These are phyloP conservation scores for Ogataea philodendri DNA, from an alignment of 805 yeast genomes.

Conservation along the genomic window DNA sequence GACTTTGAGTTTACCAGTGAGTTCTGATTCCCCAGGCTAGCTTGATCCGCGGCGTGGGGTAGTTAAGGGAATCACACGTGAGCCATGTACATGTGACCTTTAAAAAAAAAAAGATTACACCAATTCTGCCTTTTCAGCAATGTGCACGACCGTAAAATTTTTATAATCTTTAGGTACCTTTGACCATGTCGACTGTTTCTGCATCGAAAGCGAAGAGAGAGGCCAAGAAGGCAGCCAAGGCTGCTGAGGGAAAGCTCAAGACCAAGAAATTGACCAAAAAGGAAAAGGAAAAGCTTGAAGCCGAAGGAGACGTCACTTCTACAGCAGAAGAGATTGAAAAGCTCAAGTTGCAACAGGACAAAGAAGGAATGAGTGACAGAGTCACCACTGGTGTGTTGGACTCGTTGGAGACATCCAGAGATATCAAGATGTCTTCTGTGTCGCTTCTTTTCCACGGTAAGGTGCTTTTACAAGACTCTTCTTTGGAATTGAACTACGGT, in stretches of 20 bases:
- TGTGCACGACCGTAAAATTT: conserved; percentile 21
- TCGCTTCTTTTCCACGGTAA: conserved; percentile 96
- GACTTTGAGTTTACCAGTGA: conserved; percentile 23
- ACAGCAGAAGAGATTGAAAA: conserved; percentile 76
- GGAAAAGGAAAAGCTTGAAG: conserved; percentile 41
- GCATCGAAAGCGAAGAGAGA: conserved; percentile 98
- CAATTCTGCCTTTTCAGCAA: conserved; percentile 1
- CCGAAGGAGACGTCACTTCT: conserved; percentile 52
- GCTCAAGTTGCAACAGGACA: conserved; percentile 89
- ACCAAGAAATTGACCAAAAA: conserved; percentile 63
- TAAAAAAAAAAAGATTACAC: no score
- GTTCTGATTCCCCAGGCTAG: conserved; percentile 5
- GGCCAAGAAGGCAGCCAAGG: conserved; percentile 91
- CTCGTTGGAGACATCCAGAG: conserved; percentile 86
- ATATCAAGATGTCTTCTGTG: conserved; percentile 85
- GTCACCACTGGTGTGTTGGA: conserved; percentile 97
- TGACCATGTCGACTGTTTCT: conserved; percentile 53
- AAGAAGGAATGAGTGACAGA: conserved; percentile 93
- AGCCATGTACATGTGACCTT: conserved; percentile 1
- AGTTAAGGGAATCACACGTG: conserved; percentile 5
- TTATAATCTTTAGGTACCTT: conserved; percentile 12
- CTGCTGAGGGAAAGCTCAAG: conserved; percentile 71
- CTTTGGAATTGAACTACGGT: conserved; percentile 91
- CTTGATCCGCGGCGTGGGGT: no score
- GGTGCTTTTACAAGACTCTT: conserved; percentile 89